Base-by-base conservation (phyloP, 768 basidiomycete genomes). In the Trametes sanguinea region DNA sequence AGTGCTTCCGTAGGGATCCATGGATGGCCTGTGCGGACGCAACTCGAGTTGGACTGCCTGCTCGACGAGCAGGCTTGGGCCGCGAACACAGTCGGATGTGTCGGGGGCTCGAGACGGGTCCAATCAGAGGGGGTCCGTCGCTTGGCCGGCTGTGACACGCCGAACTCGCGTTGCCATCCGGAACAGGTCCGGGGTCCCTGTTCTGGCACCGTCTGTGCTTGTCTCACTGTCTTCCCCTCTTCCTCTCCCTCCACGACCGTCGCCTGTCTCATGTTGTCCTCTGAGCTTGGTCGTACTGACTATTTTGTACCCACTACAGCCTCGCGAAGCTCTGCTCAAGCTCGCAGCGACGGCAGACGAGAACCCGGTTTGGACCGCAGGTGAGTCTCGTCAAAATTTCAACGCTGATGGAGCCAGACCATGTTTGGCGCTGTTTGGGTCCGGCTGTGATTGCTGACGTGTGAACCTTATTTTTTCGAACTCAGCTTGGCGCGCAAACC, bases 251-350 rank as follows among this genome's bases (percentile, higher is more conserved):
- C 56, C 54, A 63, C 62, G 59, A 58, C 54, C 35, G 43, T 48
- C 55, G 16, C 45, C 22, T 30, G 22, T 57, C 61, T 48, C 45
- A 52, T 43, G 51, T 54, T 52, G 14, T 6, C 37, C 32, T 50
- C 43, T 45, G 40, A n/a, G 43, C 42, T 51, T 40, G 45, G 40
- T 35, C 43, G 50, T 64, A 44, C 57, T 60, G 57, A 50, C 51
- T 30, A 44, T 35, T 42, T 16, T 35, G 9, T 14, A 44, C 61
- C 6, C 44, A 71, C 68, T 27, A 76, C 37, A 98, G 96, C 97
- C 97, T 45, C 89, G 97, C 64, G 95, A 97, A 77, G 97, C 97
- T 3, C 78, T 99, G 58, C 90, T 98, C 81, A 94, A 88, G 76
- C 98, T 95, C 68, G 97, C 97, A 37, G 77, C 88, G 16, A 72